Conservation (phyloP, 208 protist genomes). For the Leishmania turanica region DNA sequence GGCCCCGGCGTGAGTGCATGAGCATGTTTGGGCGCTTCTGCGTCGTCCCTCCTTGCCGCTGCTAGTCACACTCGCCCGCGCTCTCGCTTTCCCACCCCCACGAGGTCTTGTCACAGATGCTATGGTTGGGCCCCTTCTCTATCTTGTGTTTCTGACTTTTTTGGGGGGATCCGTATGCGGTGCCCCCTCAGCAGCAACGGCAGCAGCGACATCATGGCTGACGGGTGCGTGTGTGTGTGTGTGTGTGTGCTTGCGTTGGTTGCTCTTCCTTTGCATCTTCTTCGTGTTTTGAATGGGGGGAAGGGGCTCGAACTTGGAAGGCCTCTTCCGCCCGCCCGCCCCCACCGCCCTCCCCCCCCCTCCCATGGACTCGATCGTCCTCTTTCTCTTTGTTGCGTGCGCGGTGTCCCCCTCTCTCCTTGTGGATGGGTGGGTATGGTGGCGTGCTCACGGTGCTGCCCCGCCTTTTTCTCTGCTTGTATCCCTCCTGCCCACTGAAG, state of each 20-base stretch:
- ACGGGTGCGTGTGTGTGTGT: neutral
- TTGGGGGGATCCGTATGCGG: neutral
- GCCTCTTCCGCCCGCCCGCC: too few species aligned
- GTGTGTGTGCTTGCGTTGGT: too few species aligned
- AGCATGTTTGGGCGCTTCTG: neutral
- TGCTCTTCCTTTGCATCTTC: too few species aligned
- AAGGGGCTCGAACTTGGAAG: too few species aligned
- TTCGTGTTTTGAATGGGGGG: too few species aligned
- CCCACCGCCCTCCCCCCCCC: rapidly evolving
- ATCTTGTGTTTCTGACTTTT: neutral
- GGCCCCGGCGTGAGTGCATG: neutral
- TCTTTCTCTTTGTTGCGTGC: neutral
- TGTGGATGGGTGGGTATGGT: neutral
- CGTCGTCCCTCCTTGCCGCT: neutral
- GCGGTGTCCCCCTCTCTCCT: neutral
- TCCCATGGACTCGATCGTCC: too few species aligned
- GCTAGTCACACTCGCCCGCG: too few species aligned
- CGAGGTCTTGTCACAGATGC: neutral
- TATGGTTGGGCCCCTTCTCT: neutral
- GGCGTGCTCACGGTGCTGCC: neutral
- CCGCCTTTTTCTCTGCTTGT: neutral
- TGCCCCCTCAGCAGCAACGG: neutral
- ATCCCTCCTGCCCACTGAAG: neutral
- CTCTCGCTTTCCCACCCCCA: neutral
- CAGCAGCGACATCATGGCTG: neutral